Evolutionary conservation across 2,329 filamentous ascomycete species (phyloP).

Genomic region (Microascus cirrosus): DNA sequence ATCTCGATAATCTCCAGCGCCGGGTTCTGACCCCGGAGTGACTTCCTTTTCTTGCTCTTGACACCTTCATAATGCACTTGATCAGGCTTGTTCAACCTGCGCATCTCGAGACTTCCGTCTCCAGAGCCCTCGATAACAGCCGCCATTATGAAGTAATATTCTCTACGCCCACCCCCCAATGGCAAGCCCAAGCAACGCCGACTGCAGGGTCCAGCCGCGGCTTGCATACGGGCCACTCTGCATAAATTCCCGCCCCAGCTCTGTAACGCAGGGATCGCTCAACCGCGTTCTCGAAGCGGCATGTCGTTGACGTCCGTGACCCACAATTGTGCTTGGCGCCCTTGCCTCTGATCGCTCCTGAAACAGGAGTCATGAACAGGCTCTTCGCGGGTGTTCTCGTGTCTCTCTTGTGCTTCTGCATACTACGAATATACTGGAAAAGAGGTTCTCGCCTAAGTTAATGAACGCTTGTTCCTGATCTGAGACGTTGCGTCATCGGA

Average conservation of each 20-base stretch:
- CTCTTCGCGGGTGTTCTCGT: background rate
- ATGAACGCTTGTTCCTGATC: too few relatives aligned
- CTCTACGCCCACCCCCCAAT: too few relatives aligned
- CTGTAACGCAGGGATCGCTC: background rate
- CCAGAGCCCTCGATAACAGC: too few relatives aligned
- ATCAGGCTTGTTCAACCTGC: too few relatives aligned
- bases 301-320: background rate
- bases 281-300: background rate
- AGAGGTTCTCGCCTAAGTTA: background rate
- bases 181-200: too few relatives aligned
- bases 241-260: background rate
- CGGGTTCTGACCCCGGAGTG: background rate
- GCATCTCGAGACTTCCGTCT: too few relatives aligned
- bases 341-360: background rate
- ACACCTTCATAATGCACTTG: too few relatives aligned
- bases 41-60: too few relatives aligned
- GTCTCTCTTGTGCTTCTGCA: background rate
- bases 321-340: background rate
- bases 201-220: background rate
- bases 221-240: background rate
- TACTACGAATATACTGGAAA: background rate
- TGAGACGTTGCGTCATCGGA: too few relatives aligned
- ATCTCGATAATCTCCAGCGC: background rate
- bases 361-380: background rate
- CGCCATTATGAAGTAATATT: too few relatives aligned